A percentile compares a stretch with the other conserved stretches of the same genome.
Conservation (phyloP, 257 asterid species). For the Plantago major region DNA sequence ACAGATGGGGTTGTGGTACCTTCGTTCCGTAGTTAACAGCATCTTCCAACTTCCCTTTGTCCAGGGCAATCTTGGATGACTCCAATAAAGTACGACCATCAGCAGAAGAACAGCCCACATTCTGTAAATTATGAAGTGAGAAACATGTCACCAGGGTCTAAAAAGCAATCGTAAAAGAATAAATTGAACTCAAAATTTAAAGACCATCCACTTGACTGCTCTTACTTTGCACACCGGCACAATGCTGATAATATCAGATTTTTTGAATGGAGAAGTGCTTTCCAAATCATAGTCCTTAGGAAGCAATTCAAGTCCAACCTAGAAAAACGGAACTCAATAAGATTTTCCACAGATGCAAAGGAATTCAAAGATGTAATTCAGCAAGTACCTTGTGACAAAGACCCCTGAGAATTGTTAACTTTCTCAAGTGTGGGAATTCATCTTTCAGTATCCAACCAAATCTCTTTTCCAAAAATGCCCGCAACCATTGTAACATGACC, state of each 20-base stretch:
- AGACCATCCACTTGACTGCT: neutral
- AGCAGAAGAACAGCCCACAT: constrained; percentile 93
- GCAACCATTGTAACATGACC: constrained; percentile 72
- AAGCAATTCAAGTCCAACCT: constrained; percentile 92
- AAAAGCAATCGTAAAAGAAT: constrained; percentile 13
- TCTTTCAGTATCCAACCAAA: constrained; percentile 76
- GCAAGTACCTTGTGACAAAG: constrained; percentile 85
- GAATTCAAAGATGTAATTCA: constrained; percentile 16
- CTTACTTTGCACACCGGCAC: constrained; percentile 90
- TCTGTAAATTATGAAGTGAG: constrained; percentile 41
- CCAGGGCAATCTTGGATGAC: constrained; percentile 94
- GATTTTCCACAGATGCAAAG: constrained; percentile 21
- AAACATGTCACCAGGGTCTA: neutral
- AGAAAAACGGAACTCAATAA: constrained; percentile 25
- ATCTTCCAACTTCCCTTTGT: constrained; percentile 97
- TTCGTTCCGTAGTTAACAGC: constrained; percentile 90
- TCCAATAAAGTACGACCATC: constrained; percentile 93
- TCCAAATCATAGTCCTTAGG: constrained; percentile 93
- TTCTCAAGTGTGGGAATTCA: constrained; percentile 70
- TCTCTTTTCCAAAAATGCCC: constrained; percentile 55
- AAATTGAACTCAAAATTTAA: neutral
- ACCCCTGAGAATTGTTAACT: constrained; percentile 84
- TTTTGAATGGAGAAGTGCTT: constrained; percentile 66
- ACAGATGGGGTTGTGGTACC: constrained; percentile 34
- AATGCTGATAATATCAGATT: constrained; percentile 75